Percentiles rank a stretch among this genome's conserved stretches.
Evolutionary conservation across 2,329 filamentous ascomycete species (phyloP).

Genomic region (Exophiala sp.): DNA sequence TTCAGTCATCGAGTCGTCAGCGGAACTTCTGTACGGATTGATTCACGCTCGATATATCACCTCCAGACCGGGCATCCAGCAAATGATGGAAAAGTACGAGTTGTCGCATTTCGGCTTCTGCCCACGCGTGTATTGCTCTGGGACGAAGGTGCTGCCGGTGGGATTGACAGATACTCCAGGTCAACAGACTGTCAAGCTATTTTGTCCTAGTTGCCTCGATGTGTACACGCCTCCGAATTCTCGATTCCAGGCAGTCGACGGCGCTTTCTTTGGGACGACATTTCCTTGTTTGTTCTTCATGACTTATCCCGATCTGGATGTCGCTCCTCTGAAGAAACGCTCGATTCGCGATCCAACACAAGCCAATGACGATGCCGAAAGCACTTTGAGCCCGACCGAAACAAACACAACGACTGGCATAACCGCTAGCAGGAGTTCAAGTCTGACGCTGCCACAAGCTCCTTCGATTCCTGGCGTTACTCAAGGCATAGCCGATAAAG

Average conservation of each 20-base stretch:
- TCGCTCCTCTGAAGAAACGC: constrained; percentile 61
- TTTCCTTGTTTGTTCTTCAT: constrained; percentile 97
- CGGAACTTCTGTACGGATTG: constrained; percentile 95
- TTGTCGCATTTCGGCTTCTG: constrained; percentile 92
- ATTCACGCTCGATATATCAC: constrained; percentile 99
- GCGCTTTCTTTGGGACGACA: constrained; percentile 95
- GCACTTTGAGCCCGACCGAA: constrained; percentile 28
- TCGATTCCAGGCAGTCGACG: constrained; percentile 93
- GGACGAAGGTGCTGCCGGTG: constrained; percentile 83
- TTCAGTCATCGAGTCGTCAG: constrained; percentile 91
- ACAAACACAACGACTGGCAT: constrained; percentile 18
- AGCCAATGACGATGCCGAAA: constrained; percentile 25
- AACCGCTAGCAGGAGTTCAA: constrained; percentile 27
- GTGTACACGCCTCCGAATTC: constrained; percentile 97
- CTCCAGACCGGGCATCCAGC: constrained; percentile 89
- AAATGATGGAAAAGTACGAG: constrained; percentile 99
- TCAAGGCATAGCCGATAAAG: constrained; percentile 31
- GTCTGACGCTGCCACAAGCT: constrained; percentile 25
- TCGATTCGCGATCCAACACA: constrained; percentile 17
- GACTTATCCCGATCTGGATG: constrained; percentile 93
- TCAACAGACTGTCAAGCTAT: constrained; percentile 96
- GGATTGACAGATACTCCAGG: constrained; percentile 91
- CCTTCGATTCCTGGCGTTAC: constrained; percentile 30
- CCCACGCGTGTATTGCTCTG: constrained; percentile 88
- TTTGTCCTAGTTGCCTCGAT: constrained; percentile 93